These are phyloP conservation scores for Hortiboletus campestris DNA, from an alignment of 768 basidiomycete species.

Conservation along the genomic window DNA sequence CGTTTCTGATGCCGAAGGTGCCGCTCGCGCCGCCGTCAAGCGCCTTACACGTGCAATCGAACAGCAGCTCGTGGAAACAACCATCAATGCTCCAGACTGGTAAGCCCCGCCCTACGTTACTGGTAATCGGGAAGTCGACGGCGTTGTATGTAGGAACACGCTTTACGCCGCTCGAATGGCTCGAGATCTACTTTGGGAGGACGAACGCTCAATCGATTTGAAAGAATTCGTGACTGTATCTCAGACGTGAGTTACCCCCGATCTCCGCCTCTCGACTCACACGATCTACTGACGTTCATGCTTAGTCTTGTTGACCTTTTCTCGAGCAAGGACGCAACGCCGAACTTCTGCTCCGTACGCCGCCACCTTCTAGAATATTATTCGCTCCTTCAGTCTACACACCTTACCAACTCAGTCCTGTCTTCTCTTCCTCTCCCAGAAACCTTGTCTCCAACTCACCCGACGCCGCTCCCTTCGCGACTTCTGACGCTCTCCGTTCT, in stretches of 20 bases:
- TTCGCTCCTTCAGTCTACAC: constrained; percentile 76
- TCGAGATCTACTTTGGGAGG: constrained; percentile 88
- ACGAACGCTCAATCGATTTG: constrained; percentile 71
- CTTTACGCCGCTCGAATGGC: constrained; percentile 91
- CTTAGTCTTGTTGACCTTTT: constrained; percentile 87
- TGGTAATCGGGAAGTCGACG: constrained; percentile 16
- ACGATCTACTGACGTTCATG: constrained; percentile 25
- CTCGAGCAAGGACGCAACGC: constrained; percentile 59
- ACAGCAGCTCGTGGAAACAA: constrained; percentile 64
- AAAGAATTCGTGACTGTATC: constrained; percentile 81
- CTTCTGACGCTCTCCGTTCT: constrained; percentile 77
- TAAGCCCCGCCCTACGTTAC: constrained; percentile 39
- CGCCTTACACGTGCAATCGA: constrained; percentile 76
- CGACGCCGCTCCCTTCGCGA: constrained; percentile 75
- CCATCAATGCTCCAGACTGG: constrained; percentile 95
- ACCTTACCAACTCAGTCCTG: constrained; percentile 83
- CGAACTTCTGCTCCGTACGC: constrained; percentile 60
- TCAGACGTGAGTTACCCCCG: constrained; percentile 71
- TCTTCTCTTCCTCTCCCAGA: constrained; percentile 82
- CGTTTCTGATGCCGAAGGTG: constrained; percentile 63
- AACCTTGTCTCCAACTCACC: constrained; percentile 73
- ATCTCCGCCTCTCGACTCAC: constrained; percentile 16
- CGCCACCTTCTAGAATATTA: constrained; percentile 82
- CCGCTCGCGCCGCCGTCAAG: constrained; percentile 79
- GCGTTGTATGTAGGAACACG: constrained; percentile 65